These are phyloP conservation scores for Scedosporium boydii DNA, from an alignment of 2,329 filamentous ascomycete genomes.

Conservation along the genomic window DNA sequence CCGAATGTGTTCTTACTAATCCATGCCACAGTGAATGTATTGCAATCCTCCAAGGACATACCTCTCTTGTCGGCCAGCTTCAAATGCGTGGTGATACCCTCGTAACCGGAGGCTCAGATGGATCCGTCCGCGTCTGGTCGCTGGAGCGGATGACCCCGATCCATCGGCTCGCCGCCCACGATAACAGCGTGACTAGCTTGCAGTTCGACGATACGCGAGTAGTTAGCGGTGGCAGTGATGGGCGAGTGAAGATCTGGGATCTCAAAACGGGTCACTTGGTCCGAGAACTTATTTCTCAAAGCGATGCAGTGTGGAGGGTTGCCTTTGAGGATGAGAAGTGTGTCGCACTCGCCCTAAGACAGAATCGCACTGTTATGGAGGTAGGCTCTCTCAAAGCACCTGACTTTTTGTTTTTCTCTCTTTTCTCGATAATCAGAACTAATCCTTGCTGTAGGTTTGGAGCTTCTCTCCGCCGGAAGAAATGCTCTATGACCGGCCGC, in stretches of 20 bases:
- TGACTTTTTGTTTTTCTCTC: background rate
- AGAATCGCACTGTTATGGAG: slow-evolving; percentile 92
- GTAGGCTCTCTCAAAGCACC: slow-evolving; percentile 38
- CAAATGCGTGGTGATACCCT: slow-evolving; percentile 93
- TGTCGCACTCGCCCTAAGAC: slow-evolving; percentile 83
- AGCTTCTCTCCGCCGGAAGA: slow-evolving; percentile 85
- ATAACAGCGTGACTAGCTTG: slow-evolving; percentile 95
- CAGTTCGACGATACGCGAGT: slow-evolving; percentile 96
- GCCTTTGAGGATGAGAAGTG: slow-evolving; percentile 98
- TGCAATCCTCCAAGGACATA: slow-evolving; percentile 91
- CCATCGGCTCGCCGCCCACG: slow-evolving; percentile 88
- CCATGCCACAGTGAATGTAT: slow-evolving; percentile 55
- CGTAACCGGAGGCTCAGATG: slow-evolving; percentile 92
- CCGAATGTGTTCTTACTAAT: slow-evolving; percentile 17
- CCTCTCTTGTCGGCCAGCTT: slow-evolving; percentile 88
- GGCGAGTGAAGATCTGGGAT: slow-evolving; percentile 98
- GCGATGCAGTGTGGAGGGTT: slow-evolving; percentile 94
- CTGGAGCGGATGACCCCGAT: slow-evolving; percentile 84
- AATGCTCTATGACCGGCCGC: slow-evolving; percentile 40
- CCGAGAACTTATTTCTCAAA: slow-evolving; percentile 80
- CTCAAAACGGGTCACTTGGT: slow-evolving; percentile 84
- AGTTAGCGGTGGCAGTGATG: slow-evolving; percentile 91
- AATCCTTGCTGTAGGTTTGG: slow-evolving; percentile 60
- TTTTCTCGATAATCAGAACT: slow-evolving; percentile 12
- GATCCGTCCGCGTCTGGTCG: slow-evolving; percentile 94